phyloP scores from a whole-genome alignment of 2,329 filamentous ascomycete species.

The Elsinoe necatrix region DNA sequence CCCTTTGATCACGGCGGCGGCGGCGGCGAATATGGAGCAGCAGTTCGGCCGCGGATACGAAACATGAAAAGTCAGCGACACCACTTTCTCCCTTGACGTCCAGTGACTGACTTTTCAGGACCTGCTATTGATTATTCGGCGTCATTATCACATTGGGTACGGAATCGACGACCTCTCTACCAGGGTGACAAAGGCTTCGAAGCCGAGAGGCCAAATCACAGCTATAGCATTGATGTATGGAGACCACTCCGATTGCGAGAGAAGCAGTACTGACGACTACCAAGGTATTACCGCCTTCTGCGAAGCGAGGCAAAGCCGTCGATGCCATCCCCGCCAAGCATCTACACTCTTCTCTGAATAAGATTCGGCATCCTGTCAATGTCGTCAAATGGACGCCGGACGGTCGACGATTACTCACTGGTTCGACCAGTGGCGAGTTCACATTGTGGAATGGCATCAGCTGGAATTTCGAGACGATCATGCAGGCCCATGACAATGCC shows the following conservation, averaged over 20 bases:
- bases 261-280: conserved; percentile 16
- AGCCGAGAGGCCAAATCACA: conserved; percentile 73
- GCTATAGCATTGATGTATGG: conserved; percentile 81
- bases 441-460: conserved; percentile 98
- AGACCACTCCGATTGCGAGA: background rate
- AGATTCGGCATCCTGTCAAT: conserved; percentile 95
- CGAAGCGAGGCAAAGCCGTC: conserved; percentile 62
- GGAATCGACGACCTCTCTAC: conserved; percentile 68
- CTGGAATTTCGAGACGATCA: conserved; percentile 99
- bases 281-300: conserved; percentile 79
- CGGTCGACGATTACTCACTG: conserved; percentile 80
- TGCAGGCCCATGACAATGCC: conserved; percentile 89
- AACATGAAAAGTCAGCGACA: conserved; percentile 16
- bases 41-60: conserved; percentile 14
- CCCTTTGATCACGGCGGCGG: conserved; percentile 17
- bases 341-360: conserved; percentile 95
- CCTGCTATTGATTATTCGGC: conserved; percentile 90
- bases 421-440: conserved; percentile 93
- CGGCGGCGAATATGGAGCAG: conserved; percentile 15
- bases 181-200: conserved; percentile 64
- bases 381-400: conserved; percentile 97
- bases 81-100: background rate
- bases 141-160: conserved; percentile 85
- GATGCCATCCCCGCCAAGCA: conserved; percentile 92
- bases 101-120: conserved; percentile 43